Percentiles rank a stretch among this genome's conserved stretches.
phyloP scores from a whole-genome alignment of 441 rosid genomes.

The Macaranga tanarius region DNA sequence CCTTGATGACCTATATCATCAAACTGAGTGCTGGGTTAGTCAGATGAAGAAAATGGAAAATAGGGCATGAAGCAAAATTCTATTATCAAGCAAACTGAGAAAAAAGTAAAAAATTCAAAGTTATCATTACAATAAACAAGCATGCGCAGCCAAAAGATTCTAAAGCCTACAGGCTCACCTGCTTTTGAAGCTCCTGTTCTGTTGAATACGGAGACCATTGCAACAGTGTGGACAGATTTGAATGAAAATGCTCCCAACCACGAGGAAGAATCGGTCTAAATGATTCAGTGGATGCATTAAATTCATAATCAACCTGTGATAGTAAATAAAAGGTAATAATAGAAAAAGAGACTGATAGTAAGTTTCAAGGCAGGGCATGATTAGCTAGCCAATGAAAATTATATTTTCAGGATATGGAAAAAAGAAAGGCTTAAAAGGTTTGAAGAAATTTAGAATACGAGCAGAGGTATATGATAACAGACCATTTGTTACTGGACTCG shows the following conservation, averaged over 20 bases:
- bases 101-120: not conserved
- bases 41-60: too few relatives aligned
- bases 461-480: not conserved
- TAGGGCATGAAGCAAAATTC: too few relatives aligned
- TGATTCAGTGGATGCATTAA: slow-evolving; percentile 38
- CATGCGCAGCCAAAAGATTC: too few relatives aligned
- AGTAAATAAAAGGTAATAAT: too few relatives aligned
- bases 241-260: slow-evolving; percentile 49
- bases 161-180: slow-evolving; percentile 35
- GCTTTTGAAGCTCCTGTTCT: slow-evolving; percentile 83
- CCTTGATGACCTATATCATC: slow-evolving; percentile 75
- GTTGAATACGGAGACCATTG: slow-evolving; percentile 91
- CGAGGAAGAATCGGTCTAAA: slow-evolving; percentile 35
- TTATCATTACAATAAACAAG: too few relatives aligned
- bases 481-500: not conserved
- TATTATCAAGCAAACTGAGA: not conserved
- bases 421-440: not conserved
- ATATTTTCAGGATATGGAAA: not conserved
- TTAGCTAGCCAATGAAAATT: not conserved
- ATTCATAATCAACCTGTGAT: slow-evolving; percentile 77
- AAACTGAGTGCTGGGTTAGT: slow-evolving; percentile 50
- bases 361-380: not conserved
- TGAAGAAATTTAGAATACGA: not conserved
- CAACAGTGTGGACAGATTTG: slow-evolving; percentile 67
- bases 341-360: not conserved